Conservation (phyloP, 306 rosid genomes). For the Canavalia ensiformis region DNA sequence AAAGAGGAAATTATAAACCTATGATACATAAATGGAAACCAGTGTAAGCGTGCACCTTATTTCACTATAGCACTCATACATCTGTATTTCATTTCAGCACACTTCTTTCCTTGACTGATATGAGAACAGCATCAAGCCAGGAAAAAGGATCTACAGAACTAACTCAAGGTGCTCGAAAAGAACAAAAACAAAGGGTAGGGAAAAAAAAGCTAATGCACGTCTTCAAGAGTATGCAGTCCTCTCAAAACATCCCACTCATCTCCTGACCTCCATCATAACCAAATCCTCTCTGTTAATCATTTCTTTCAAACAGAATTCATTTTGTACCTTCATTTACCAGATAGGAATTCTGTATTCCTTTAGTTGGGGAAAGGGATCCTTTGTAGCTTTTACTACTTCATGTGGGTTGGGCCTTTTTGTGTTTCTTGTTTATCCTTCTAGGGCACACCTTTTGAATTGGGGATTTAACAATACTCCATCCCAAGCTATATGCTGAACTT, state of each 20-base stretch:
- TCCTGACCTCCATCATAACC: neutral
- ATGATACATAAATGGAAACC: constrained; percentile 13
- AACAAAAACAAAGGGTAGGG: neutral
- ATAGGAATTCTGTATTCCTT: neutral
- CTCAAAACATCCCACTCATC: neutral
- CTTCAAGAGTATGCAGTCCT: neutral
- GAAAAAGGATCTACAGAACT: neutral
- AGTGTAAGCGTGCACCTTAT: constrained; percentile 7
- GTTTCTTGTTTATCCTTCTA: no score
- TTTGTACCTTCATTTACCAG: neutral
- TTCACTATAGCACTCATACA: constrained; percentile 21
- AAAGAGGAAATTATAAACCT: constrained; percentile 27
- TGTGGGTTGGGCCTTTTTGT: neutral
- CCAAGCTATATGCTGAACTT: neutral
- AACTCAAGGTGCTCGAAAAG: neutral
- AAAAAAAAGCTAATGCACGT: neutral
- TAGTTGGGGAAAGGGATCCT: neutral
- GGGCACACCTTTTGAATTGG: neutral
- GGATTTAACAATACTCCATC: neutral
- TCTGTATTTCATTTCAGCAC: constrained; percentile 16
- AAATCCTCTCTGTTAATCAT: neutral
- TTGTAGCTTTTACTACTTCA: neutral
- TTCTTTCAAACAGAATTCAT: neutral
- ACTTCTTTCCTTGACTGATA: constrained; percentile 19
- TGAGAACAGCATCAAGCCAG: constrained; percentile 13